These are phyloP conservation scores for Nepenthes gracilis DNA, from an alignment of 148 eudicot genomes.

Conservation along the genomic window DNA sequence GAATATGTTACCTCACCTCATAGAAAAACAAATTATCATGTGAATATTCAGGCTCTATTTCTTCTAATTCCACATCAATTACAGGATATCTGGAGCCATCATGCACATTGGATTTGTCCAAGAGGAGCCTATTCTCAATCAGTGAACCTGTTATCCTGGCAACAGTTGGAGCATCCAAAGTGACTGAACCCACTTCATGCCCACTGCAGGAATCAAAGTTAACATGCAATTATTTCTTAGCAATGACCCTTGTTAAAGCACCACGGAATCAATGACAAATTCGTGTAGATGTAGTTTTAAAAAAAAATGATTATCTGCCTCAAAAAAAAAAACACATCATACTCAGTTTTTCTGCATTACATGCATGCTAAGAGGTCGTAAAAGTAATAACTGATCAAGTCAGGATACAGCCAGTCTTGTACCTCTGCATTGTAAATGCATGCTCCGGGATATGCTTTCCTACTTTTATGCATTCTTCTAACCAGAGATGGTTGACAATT, in stretches of 20 bases:
- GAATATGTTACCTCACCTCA: slow-evolving; percentile 39
- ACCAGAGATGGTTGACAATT: slow-evolving; percentile 78
- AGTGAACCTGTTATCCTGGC: slow-evolving; percentile 9
- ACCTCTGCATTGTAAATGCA: slow-evolving; percentile 57
- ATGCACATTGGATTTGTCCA: slow-evolving; percentile 15
- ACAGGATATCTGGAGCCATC: slow-evolving; percentile 19
- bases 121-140: slow-evolving; percentile 13
- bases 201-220: slow-evolving; percentile 44
- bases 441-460: slow-evolving; percentile 57
- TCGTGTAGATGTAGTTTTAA: too few relatives aligned
- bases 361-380: background rate
- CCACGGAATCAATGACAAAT: background rate
- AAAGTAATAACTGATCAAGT: background rate
- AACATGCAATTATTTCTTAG: background rate
- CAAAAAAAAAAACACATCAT: background rate
- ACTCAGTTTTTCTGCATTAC: background rate
- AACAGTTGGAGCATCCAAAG: slow-evolving; percentile 16
- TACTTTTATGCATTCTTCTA: slow-evolving; percentile 66
- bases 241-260: background rate
- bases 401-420: background rate
- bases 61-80: slow-evolving; percentile 39
- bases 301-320: too few relatives aligned
- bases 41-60: slow-evolving; percentile 18
- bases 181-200: slow-evolving; percentile 42
- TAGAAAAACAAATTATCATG: slow-evolving; percentile 20